Conservation (phyloP, 257 asterid genomes). For the Vinca minor region DNA sequence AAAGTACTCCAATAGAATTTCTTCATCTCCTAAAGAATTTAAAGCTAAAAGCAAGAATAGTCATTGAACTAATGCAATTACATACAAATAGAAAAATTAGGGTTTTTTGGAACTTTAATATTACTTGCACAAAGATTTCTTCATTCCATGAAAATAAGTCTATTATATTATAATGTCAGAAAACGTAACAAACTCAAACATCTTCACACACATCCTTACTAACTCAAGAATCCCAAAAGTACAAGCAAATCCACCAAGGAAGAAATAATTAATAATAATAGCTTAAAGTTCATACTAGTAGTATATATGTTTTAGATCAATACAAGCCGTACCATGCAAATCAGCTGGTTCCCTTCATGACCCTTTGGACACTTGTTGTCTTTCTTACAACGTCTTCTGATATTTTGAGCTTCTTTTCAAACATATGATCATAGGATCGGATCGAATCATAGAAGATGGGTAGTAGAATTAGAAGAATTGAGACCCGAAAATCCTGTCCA, state of each 20-base stretch:
- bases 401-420: not conserved
- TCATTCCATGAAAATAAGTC: conserved; percentile 2
- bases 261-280: not conserved
- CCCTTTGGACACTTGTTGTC: no score
- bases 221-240: conserved; percentile 2
- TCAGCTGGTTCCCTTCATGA: conserved; percentile 10
- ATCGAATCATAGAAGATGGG: conserved; percentile 29
- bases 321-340: conserved; percentile 17
- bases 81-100: no score
- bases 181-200: conserved; percentile 12
- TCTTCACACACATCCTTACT: conserved; percentile 4
- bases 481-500: conserved; percentile 36
- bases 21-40: no score
- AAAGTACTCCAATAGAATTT: no score
- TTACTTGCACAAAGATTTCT: no score
- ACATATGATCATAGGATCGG: no score
- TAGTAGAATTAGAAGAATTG: conserved; percentile 28
- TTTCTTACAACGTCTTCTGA: no score
- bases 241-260: not conserved
- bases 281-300: not conserved
- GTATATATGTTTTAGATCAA: not conserved
- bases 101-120: no score
- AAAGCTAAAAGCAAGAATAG: no score
- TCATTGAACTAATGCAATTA: no score
- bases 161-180: conserved; percentile 11